These are phyloP conservation scores for Flammula alnicola DNA, from an alignment of 1,284 basidiomycete genomes.

Conservation along the genomic window DNA sequence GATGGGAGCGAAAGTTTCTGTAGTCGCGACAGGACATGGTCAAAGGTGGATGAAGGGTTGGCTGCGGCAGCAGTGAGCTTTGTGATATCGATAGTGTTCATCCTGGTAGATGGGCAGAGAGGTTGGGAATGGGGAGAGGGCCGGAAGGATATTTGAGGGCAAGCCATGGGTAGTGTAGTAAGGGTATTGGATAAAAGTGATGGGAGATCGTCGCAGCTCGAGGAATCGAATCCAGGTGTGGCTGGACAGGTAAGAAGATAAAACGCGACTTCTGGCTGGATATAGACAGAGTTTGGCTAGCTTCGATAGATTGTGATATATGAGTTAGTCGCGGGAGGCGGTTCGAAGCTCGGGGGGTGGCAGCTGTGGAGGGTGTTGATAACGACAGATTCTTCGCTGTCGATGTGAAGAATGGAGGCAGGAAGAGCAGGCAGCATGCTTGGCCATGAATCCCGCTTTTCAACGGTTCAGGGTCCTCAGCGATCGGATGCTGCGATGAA, in stretches of 20 bases:
- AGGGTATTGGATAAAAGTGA: too few relatives aligned
- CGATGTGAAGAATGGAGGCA: neutral
- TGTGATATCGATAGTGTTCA: slow-evolving; percentile 23
- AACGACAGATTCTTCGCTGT: slow-evolving; percentile 1
- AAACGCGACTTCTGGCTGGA: too few relatives aligned
- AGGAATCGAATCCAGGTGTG: too few relatives aligned
- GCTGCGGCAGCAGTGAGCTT: slow-evolving; percentile 7
- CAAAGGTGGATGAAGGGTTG: slow-evolving; percentile 16
- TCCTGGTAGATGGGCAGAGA: slow-evolving; percentile 16
- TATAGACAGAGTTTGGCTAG: too few relatives aligned
- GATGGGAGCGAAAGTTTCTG: slow-evolving; percentile 29
- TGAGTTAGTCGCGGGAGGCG: neutral
- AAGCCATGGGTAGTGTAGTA: too few relatives aligned
- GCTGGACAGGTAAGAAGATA: too few relatives aligned
- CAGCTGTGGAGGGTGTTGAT: neutral
- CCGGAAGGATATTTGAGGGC: slow-evolving; percentile 16
- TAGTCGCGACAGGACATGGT: slow-evolving; percentile 27
- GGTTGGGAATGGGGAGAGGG: slow-evolving; percentile 8
- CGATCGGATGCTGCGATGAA: slow-evolving; percentile 2
- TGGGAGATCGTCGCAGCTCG: too few relatives aligned
- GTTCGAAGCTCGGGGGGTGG: neutral
- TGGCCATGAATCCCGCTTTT: neutral
- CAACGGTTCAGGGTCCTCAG: neutral
- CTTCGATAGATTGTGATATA: too few relatives aligned
- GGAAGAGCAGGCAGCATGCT: neutral